Evolutionary conservation across 2,329 filamentous ascomycete genomes (phyloP).

Genomic region (Aureobasidium melanogenum): DNA sequence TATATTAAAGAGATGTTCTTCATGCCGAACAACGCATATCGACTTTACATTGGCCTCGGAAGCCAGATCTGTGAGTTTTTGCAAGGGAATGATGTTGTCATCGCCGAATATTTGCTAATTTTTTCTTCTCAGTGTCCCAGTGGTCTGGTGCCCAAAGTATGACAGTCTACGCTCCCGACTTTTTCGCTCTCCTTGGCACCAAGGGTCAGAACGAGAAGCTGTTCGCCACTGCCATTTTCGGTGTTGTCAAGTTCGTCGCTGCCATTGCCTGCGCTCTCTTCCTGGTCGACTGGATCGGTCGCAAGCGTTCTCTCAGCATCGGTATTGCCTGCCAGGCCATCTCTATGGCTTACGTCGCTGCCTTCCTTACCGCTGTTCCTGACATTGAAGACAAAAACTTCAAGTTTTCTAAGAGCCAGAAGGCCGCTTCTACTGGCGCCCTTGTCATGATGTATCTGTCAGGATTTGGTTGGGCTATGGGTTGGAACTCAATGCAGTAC

Average conservation of each 20-base stretch:
- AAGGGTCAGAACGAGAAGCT: constrained; percentile 57
- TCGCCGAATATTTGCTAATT: no score
- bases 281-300: constrained; percentile 67
- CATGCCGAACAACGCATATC: constrained; percentile 60
- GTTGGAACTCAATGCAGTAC: constrained; percentile 70
- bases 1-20: constrained; percentile 60
- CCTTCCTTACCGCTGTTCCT: constrained; percentile 46
- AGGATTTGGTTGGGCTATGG: constrained; percentile 60
- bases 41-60: constrained; percentile 56
- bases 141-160: constrained; percentile 63
- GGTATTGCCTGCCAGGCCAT: constrained; percentile 41
- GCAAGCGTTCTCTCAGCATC: constrained; percentile 47
- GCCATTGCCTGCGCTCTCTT: constrained; percentile 63
- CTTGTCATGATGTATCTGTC: constrained; percentile 48
- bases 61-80: constrained; percentile 47
- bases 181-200: constrained; percentile 63
- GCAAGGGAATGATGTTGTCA: no score
- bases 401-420: constrained; percentile 38
- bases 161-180: constrained; percentile 64
- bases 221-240: constrained; percentile 64
- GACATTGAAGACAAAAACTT: constrained; percentile 40
- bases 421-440: constrained; percentile 55
- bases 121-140: constrained; percentile 39
- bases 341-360: constrained; percentile 43
- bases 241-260: constrained; percentile 61